A percentile compares a stretch with the other conserved stretches of the same genome.
phyloP scores from a whole-genome alignment of 164 flowering plant species.

The Warburgia ugandensis region DNA sequence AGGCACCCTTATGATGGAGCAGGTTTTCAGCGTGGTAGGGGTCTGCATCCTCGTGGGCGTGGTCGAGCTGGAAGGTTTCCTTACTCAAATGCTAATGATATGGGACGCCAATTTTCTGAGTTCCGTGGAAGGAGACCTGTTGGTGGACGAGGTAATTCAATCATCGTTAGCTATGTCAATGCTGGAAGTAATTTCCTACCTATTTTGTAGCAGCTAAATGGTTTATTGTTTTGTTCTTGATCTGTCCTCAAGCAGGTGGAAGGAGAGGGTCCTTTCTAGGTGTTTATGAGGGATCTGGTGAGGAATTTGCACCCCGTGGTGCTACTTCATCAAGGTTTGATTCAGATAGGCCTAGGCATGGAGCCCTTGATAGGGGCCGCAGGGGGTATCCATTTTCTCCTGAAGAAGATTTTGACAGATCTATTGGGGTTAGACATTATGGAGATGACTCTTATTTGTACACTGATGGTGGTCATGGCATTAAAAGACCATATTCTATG shows the following conservation, averaged over 20 bases:
- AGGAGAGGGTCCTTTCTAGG: conserved; percentile 41
- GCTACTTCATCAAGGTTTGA: conserved; percentile 27
- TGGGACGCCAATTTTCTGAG: conserved; percentile 23
- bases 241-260: conserved; percentile 28
- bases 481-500: conserved; percentile 49
- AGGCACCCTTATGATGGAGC: conserved; percentile 24
- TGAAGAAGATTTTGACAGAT: conserved; percentile 36
- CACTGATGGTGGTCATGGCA: conserved; percentile 36
- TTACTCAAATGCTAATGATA: conserved; percentile 23
- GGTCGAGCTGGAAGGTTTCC: conserved; percentile 40
- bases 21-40: conserved; percentile 36
- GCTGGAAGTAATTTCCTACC: not conserved
- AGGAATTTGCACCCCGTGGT: conserved; percentile 12
- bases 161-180: not conserved
- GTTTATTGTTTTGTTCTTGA: not conserved
- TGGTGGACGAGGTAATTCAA: conserved; percentile 30
- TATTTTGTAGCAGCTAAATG: not conserved
- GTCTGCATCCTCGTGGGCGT: conserved; percentile 37
- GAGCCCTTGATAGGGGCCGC: conserved; percentile 26
- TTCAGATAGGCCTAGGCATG: conserved; percentile 35
- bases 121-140: conserved; percentile 28
- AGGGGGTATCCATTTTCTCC: conserved; percentile 42
- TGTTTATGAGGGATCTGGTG: conserved; percentile 18
- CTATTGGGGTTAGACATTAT: conserved; percentile 32
- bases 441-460: conserved; percentile 45